phyloP scores from a whole-genome alignment of 73 alveolate species.

The Paraurostyla sp. region DNA sequence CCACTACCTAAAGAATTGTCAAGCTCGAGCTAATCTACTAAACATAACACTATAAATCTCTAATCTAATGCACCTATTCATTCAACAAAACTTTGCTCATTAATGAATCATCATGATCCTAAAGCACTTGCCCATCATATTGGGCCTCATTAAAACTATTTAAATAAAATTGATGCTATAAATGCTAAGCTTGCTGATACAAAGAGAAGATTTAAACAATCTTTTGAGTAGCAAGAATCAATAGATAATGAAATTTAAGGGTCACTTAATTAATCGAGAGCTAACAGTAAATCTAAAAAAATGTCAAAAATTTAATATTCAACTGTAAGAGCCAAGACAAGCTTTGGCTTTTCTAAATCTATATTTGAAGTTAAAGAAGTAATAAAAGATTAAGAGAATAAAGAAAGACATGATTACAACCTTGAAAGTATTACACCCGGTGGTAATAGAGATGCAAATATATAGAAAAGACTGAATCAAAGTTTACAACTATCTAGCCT shows the following conservation, averaged over 20 bases:
- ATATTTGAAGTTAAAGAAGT: too few relatives aligned
- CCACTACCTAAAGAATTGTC: too few relatives aligned
- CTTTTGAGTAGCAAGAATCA: background rate
- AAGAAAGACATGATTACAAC: too few relatives aligned
- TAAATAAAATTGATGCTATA: background rate
- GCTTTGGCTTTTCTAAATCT: too few relatives aligned
- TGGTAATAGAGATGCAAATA: background rate
- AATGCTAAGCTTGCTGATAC: background rate
- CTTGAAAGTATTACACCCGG: too few relatives aligned
- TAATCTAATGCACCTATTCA: background rate
- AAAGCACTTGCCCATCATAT: background rate
- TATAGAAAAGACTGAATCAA: background rate
- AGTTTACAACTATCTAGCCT: background rate
- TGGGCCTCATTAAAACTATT: background rate
- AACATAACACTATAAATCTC: background rate
- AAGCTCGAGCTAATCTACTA: background rate
- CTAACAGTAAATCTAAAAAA: background rate
- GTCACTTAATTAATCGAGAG: background rate
- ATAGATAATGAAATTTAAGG: background rate
- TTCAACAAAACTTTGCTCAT: background rate
- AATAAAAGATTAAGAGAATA: too few relatives aligned
- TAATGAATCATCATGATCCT: background rate
- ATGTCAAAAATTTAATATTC: too few relatives aligned
- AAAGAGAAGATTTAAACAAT: background rate
- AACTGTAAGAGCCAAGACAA: too few relatives aligned